A percentile compares a stretch with the other conserved stretches of the same genome.
These are phyloP conservation scores for Hypocrella siamensis DNA, from an alignment of 2,329 filamentous ascomycete genomes.

Conservation along the genomic window DNA sequence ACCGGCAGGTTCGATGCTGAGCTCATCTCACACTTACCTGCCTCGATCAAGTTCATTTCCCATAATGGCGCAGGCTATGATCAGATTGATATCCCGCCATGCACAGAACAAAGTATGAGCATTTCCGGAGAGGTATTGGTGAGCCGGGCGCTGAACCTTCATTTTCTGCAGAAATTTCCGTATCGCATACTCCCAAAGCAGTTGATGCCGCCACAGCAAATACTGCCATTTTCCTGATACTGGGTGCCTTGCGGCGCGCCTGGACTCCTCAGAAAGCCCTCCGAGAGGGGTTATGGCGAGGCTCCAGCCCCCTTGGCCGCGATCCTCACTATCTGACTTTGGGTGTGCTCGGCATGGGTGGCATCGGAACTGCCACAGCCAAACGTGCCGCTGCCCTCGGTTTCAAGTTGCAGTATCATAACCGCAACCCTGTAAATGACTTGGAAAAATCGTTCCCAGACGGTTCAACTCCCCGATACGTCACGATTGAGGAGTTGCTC, in stretches of 20 bases:
- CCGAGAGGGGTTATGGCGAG: slow-evolving; percentile 40
- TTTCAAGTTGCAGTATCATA: slow-evolving; percentile 44
- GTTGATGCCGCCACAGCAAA: slow-evolving; percentile 60
- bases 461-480: slow-evolving; percentile 15
- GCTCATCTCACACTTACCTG: slow-evolving; percentile 30
- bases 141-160: neutral
- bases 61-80: slow-evolving; percentile 45
- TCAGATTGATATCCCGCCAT: slow-evolving; percentile 49
- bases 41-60: slow-evolving; percentile 24
- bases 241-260: slow-evolving; percentile 52
- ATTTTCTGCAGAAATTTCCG: slow-evolving; percentile 24
- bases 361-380: slow-evolving; percentile 34
- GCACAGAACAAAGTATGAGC: slow-evolving; percentile 21
- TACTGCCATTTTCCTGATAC: slow-evolving; percentile 52
- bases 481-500: slow-evolving; percentile 38
- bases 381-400: slow-evolving; percentile 37
- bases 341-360: slow-evolving; percentile 45
- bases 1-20: slow-evolving; percentile 50
- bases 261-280: slow-evolving; percentile 43
- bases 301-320: slow-evolving; percentile 37
- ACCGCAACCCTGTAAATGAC: slow-evolving; percentile 23
- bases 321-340: slow-evolving; percentile 51
- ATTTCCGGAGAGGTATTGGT: neutral
- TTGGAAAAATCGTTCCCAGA: slow-evolving; percentile 23
- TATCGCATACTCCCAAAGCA: slow-evolving; percentile 53